phyloP scores from a whole-genome alignment of 306 rosid species.

The Vigna hirtella region DNA sequence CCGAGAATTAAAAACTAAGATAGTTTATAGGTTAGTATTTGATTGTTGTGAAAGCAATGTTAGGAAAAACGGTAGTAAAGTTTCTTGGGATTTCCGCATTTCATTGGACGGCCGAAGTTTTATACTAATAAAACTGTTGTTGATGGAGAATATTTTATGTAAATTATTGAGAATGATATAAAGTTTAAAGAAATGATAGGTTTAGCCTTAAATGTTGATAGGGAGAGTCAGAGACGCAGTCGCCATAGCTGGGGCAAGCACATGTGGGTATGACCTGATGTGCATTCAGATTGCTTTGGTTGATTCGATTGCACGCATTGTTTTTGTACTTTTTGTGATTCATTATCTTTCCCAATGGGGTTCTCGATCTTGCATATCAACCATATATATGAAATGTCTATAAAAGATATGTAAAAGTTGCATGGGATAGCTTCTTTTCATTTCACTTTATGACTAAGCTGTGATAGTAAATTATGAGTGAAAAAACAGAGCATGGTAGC shows the following conservation, averaged over 20 bases:
- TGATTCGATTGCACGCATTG: constrained; percentile 63
- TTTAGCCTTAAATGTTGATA: constrained; percentile 46
- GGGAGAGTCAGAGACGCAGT: constrained; percentile 65
- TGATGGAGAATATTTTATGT: constrained; percentile 25
- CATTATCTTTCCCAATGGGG: constrained; percentile 44
- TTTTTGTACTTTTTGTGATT: constrained; percentile 55
- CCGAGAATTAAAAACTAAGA: constrained; percentile 57
- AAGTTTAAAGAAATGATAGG: constrained; percentile 37
- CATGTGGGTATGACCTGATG: constrained; percentile 58
- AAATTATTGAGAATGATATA: constrained; percentile 52
- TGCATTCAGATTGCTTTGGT: constrained; percentile 33
- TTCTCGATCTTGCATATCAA: constrained; percentile 32
- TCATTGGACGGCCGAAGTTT: constrained; percentile 68
- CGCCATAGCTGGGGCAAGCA: constrained; percentile 68
- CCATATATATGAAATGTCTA: background rate
- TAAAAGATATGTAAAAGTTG: constrained; percentile 1
- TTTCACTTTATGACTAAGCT: background rate
- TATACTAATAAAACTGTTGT: constrained; percentile 41
- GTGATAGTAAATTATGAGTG: too few relatives aligned
- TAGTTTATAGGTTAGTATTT: constrained; percentile 50
- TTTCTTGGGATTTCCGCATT: constrained; percentile 74
- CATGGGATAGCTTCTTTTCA: background rate
- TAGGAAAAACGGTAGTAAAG: constrained; percentile 64
- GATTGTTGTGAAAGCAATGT: constrained; percentile 76
- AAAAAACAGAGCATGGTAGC: too few relatives aligned